A percentile compares a stretch with the other conserved stretches of the same genome.
These are phyloP conservation scores for Syncephalastrum racemosum DNA, from an alignment of 371 early-diverging fungal species.

Conservation along the genomic window DNA sequence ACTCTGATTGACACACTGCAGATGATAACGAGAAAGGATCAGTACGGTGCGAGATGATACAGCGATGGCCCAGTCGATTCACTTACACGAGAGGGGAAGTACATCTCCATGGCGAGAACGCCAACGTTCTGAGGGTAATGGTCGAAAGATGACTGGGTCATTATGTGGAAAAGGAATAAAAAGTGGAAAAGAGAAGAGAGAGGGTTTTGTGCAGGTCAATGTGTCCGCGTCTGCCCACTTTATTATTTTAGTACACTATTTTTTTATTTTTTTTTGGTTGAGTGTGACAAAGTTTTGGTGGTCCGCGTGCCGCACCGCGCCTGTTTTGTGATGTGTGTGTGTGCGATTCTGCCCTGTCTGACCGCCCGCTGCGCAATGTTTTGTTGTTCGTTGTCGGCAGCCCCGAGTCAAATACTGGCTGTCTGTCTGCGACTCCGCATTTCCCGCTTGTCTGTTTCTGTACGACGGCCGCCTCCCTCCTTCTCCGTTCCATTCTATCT, in stretches of 20 bases:
- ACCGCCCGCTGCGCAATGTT: too few species aligned
- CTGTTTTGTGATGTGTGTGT: background rate
- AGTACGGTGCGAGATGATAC: background rate
- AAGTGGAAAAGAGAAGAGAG: slow-evolving; percentile 9
- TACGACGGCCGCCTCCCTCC: background rate
- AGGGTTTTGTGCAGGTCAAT: slow-evolving; percentile 5
- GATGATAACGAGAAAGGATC: background rate
- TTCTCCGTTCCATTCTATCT: slow-evolving; percentile 9
- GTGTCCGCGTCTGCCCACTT: slow-evolving; percentile 3
- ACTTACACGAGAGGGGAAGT: slow-evolving; percentile 78
- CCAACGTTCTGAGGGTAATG: slow-evolving; percentile 84
- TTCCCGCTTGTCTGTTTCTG: slow-evolving; percentile 1
- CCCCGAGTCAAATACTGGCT: background rate
- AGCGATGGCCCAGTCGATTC: background rate
- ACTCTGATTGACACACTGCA: slow-evolving; percentile 84
- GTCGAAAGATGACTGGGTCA: slow-evolving; percentile 33
- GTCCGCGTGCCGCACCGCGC: slow-evolving; percentile 1
- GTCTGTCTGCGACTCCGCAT: slow-evolving; percentile 1
- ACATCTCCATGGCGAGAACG: slow-evolving; percentile 90
- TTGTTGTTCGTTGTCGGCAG: too few species aligned
- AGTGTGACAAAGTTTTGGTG: slow-evolving; percentile 1
- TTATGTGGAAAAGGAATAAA: slow-evolving; percentile 10
- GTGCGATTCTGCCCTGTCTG: background rate
- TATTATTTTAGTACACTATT: too few species aligned
- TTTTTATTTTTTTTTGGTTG: slow-evolving; percentile 1